Percentiles rank a stretch among this genome's conserved stretches.
Conservation (phyloP, 441 rosid genomes). For the Francoa sonchifolia region DNA sequence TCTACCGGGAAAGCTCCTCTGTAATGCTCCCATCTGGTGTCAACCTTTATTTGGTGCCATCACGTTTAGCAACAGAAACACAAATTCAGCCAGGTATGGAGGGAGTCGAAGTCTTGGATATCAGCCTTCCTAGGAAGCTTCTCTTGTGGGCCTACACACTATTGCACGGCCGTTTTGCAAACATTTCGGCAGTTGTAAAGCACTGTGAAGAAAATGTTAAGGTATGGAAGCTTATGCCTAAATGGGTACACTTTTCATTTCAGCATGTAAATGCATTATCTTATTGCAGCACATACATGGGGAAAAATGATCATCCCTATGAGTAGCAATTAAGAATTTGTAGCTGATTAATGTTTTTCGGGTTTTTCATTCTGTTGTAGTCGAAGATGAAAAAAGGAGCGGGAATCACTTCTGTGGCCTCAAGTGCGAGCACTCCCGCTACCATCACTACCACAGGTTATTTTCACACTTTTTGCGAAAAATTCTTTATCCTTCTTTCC, state of each 20-base stretch:
- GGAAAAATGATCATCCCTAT: not conserved
- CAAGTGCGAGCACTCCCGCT: slow-evolving; percentile 19
- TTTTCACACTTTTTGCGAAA: slow-evolving; percentile 3
- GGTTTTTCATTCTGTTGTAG: slow-evolving; percentile 25
- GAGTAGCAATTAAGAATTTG: not conserved
- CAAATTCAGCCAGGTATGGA: slow-evolving; percentile 38
- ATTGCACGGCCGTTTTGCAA: slow-evolving; percentile 62
- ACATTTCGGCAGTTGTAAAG: slow-evolving; percentile 64
- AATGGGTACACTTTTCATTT: not conserved
- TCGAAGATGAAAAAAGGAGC: slow-evolving; percentile 66
- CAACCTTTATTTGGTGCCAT: slow-evolving; percentile 52
- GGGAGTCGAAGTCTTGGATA: slow-evolving; percentile 71
- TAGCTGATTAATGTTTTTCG: slow-evolving; percentile 6
- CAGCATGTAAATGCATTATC: not conserved
- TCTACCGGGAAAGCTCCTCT: slow-evolving; percentile 75
- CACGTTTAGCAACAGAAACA: slow-evolving; percentile 29
- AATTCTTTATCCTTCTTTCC: slow-evolving; percentile 6
- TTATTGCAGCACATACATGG: not conserved
- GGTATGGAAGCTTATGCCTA: slow-evolving; percentile 30
- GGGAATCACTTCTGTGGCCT: slow-evolving; percentile 23
- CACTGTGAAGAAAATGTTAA: slow-evolving; percentile 84
- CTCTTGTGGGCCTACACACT: slow-evolving; percentile 86
- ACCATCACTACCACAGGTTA: slow-evolving; percentile 37
- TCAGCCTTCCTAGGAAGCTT: slow-evolving; percentile 87
- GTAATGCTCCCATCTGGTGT: slow-evolving; percentile 52